These are phyloP conservation scores for Neonectria faginata DNA, from an alignment of 2,329 filamentous ascomycete genomes.

Conservation along the genomic window DNA sequence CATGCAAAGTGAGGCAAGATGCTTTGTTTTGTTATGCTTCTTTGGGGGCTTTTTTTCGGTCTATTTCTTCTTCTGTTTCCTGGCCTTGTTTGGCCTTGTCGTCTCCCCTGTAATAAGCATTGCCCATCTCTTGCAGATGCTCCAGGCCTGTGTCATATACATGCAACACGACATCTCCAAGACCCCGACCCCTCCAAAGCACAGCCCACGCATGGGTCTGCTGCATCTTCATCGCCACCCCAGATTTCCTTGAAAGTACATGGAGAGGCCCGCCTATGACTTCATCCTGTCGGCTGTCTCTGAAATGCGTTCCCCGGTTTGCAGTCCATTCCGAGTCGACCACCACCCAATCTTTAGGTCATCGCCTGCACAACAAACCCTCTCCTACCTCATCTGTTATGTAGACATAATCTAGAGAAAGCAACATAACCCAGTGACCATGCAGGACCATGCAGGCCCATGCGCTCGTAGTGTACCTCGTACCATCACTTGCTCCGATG, in stretches of 20 bases:
- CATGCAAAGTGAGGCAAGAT: slow-evolving; percentile 3
- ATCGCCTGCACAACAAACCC: neutral
- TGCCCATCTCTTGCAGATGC: neutral
- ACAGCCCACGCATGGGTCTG: neutral
- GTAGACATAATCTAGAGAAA: neutral
- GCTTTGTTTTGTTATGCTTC: neutral
- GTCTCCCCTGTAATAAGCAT: neutral
- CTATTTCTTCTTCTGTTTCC: neutral
- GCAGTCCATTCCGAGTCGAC: neutral
- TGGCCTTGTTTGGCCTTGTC: neutral
- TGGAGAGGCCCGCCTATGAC: neutral
- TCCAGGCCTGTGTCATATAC: slow-evolving; percentile 1
- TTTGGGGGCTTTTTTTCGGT: neutral
- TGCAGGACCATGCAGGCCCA: neutral
- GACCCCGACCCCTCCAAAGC: neutral
- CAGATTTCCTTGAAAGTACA: neutral
- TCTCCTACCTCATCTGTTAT: neutral
- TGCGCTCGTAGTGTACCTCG: neutral
- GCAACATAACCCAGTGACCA: neutral
- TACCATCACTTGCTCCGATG: neutral
- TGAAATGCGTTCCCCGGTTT: neutral
- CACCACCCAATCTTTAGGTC: neutral
- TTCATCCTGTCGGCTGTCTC: neutral
- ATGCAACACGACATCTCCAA: neutral
- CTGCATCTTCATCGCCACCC: slow-evolving; percentile 1